Conservation (phyloP, 257 asterid genomes). For the Capsicum chinense region DNA sequence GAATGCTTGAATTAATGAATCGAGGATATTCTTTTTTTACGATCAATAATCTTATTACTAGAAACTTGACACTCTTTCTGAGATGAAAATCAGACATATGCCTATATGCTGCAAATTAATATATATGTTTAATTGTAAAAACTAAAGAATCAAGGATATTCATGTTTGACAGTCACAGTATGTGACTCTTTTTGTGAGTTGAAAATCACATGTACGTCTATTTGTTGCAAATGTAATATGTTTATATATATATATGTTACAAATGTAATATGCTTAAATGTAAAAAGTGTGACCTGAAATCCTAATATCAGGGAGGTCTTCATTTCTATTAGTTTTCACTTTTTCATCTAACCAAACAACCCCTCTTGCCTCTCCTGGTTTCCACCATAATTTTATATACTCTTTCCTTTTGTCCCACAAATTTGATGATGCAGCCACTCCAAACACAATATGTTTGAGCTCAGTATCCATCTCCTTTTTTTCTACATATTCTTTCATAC, state of each 20-base stretch:
- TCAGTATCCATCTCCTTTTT: constrained; percentile 31
- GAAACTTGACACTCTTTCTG: neutral
- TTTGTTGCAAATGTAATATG: too few species aligned
- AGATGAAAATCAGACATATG: neutral
- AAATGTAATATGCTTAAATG: too few species aligned
- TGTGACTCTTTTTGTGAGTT: neutral
- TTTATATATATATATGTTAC: too few species aligned
- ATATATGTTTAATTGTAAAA: neutral
- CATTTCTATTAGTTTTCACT: constrained; percentile 39
- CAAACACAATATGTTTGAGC: constrained; percentile 59
- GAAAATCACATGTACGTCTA: neutral
- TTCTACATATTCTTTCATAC: neutral
- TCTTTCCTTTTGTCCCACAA: constrained; percentile 62
- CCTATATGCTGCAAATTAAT: neutral
- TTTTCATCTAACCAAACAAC: constrained; percentile 61
- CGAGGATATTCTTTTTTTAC: neutral
- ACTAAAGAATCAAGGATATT: neutral
- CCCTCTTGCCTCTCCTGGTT: constrained; percentile 60
- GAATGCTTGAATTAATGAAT: neutral
- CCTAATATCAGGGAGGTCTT: constrained; percentile 53
- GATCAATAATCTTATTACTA: neutral
- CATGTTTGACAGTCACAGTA: too few species aligned
- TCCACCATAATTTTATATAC: constrained; percentile 72
- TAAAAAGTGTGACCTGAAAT: constrained; percentile 31
- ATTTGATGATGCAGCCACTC: constrained; percentile 65